phyloP scores from a whole-genome alignment of 352 stramenopile genomes.

The Phytophthora sp. region DNA sequence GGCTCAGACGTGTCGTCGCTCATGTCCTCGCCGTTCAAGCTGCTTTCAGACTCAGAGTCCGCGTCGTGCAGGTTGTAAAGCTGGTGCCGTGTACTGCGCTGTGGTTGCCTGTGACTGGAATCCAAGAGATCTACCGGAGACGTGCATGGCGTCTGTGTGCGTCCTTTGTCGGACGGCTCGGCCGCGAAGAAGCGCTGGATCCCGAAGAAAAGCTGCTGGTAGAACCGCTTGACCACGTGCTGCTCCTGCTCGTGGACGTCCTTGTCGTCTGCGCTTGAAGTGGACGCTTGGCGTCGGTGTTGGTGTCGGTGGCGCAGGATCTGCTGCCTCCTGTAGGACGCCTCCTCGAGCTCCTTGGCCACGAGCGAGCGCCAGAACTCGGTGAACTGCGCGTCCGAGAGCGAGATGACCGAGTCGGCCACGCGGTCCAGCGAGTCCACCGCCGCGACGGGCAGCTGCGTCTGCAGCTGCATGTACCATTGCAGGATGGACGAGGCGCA shows the following conservation, averaged over 20 bases:
- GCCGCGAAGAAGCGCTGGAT: constrained; percentile 56
- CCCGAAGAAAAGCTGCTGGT: constrained; percentile 52
- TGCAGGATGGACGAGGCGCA: constrained; percentile 66
- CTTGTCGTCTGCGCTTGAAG: not conserved
- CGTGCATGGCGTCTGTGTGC: constrained; percentile 72
- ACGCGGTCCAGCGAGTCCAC: constrained; percentile 61
- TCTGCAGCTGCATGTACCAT: constrained; percentile 70
- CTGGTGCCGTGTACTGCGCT: constrained; percentile 16
- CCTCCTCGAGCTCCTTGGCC: constrained; percentile 50
- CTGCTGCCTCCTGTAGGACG: constrained; percentile 17
- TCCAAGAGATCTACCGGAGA: constrained; percentile 55
- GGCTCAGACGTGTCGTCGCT: constrained; percentile 49
- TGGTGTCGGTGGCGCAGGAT: constrained; percentile 3
- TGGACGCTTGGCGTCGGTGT: constrained; percentile 6
- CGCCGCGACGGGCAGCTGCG: constrained; percentile 51
- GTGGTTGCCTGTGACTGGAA: constrained; percentile 30
- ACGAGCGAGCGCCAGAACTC: constrained; percentile 73
- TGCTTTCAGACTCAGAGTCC: constrained; percentile 16
- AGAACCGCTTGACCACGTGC: constrained; percentile 53
- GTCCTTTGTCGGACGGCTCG: constrained; percentile 24
- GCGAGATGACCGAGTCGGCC: constrained; percentile 59
- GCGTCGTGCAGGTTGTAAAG: constrained; percentile 8
- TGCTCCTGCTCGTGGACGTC: constrained; percentile 29
- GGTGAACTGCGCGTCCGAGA: constrained; percentile 69
- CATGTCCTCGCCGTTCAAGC: constrained; percentile 6